Base-by-base conservation (phyloP, 805 yeast species). In the Barnettozyma pratensis region DNA sequence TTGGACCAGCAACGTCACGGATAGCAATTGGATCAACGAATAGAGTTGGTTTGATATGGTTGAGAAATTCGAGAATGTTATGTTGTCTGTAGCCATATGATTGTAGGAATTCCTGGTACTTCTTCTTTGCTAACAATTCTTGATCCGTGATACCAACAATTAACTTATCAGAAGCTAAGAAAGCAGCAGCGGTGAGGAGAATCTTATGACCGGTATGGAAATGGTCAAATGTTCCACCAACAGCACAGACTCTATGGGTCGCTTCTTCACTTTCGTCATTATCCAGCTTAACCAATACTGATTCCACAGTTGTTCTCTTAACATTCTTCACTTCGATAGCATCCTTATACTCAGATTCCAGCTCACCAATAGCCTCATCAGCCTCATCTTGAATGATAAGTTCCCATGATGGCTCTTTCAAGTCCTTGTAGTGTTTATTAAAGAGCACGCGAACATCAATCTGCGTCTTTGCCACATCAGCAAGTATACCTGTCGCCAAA, bases 221-320 rank as follows among this genome's bases (percentile, higher is more conserved):
- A 67, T 94, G 98, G 62, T 94, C 99, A 69, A 94, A 94, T 0
- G 99, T 94, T 0, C 99, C 99, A 0, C 99, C 99, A 2, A 92
- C 82, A 0, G 96, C 92, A 29, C 65, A 58, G 5, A 73, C 72
- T 14, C 54, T 49, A 50, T 67, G 72, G 4, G 54, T 46, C 8
- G 62, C 57, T 26, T 57, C 58, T 14, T 56, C 61, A 25, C 56
- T 54, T 2, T 48, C 55, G 41, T 56, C 64, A 1, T 41, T 10
- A 8, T 53, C 59, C 19, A 47, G n/a, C 9, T 45, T 48, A 2
- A 49, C 27, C 7, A 6, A 19, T 4, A 34, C 43, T 7, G 48
- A 39, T 3, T 36, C 37, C 7, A 12, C 3, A 0, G 51, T 14
- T 39, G 53, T 47, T 39, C 45, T 43, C 14, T 53, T 52, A 0